phyloP scores from a whole-genome alignment of 805 yeast genomes.

The Metschnikowia proteae region DNA sequence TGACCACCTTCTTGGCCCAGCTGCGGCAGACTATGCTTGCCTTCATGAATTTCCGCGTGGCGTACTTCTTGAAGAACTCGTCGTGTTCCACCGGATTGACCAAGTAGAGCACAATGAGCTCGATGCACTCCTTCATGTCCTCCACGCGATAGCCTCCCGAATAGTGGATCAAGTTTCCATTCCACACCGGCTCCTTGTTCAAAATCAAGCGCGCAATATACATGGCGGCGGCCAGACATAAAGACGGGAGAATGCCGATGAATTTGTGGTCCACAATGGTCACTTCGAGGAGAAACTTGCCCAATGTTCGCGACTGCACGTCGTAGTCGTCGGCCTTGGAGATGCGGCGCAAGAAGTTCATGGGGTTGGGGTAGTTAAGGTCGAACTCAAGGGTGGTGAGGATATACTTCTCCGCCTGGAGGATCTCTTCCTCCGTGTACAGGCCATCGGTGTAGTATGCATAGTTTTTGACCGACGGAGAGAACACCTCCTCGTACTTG shows the following conservation, averaged over 20 bases:
- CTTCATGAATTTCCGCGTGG: conserved; percentile 82
- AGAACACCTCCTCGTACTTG: conserved; percentile 86
- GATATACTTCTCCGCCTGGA: conserved; percentile 78
- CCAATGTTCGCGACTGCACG: conserved; percentile 75
- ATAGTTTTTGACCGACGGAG: conserved; percentile 81
- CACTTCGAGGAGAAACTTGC: conserved; percentile 78
- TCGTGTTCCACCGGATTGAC: conserved; percentile 82
- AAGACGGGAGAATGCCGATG: conserved; percentile 69
- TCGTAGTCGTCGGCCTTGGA: conserved; percentile 91
- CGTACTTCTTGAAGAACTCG: conserved; percentile 90
- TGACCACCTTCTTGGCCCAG: conserved; percentile 66
- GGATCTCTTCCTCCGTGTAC: conserved; percentile 72
- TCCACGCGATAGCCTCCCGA: conserved; percentile 82
- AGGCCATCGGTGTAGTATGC: conserved; percentile 88
- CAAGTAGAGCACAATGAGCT: conserved; percentile 70
- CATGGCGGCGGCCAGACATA: conserved; percentile 86
- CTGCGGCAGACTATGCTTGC: conserved; percentile 76
- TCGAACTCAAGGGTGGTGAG: conserved; percentile 69
- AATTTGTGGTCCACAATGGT: conserved; percentile 72
- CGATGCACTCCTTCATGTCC: conserved; percentile 69
- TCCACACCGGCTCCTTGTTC: conserved; percentile 69
- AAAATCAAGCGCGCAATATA: conserved; percentile 71
- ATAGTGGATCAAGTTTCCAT: conserved; percentile 81
- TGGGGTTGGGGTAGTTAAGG: conserved; percentile 81
- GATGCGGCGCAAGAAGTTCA: conserved; percentile 82